These are phyloP conservation scores for Termitomyces titanicus DNA, from an alignment of 768 basidiomycete species.

Conservation along the genomic window DNA sequence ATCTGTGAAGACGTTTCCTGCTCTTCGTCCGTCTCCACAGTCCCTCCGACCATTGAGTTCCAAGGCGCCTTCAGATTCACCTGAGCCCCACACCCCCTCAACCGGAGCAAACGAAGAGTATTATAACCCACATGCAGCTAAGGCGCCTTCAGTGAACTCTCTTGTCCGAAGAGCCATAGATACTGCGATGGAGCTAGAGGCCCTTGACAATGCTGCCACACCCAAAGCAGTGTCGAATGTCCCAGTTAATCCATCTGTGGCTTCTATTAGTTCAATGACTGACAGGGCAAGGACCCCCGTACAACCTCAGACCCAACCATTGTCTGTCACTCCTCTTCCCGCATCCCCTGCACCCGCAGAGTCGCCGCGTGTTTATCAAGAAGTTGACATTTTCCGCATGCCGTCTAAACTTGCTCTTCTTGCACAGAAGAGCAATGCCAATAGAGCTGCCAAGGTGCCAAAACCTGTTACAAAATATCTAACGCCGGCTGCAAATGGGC, in stretches of 20 bases:
- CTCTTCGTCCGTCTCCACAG: conserved; percentile 61
- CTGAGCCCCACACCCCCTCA: conserved; percentile 21
- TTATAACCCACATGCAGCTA: conserved; percentile 13
- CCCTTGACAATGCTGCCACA: conserved; percentile 34
- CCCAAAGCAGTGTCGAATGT: conserved; percentile 16
- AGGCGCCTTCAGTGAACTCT: conserved; percentile 51
- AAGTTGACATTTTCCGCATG: conserved; percentile 24
- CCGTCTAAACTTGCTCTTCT: conserved; percentile 76
- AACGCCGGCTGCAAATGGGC: conserved; percentile 77
- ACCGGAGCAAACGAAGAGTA: conserved; percentile 18
- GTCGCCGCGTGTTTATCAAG: conserved; percentile 23
- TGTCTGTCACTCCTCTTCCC: conserved; percentile 7
- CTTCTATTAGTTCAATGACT: conserved; percentile 16
- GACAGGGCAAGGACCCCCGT: background rate
- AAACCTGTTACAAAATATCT: conserved; percentile 63
- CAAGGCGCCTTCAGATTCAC: conserved; percentile 22
- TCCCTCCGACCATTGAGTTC: conserved; percentile 42
- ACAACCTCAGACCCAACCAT: conserved; percentile 9
- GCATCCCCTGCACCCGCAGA: conserved; percentile 1
- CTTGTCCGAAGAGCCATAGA: conserved; percentile 64
- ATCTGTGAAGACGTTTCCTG: conserved; percentile 71
- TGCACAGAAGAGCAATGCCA: conserved; percentile 50
- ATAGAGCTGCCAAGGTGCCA: conserved; percentile 39
- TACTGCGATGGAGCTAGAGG: conserved; percentile 64
- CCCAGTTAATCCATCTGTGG: conserved; percentile 9